Evolutionary conservation across 495 filamentous ascomycete genomes (phyloP).

Genomic region (Astrothelium macrocarpum): DNA sequence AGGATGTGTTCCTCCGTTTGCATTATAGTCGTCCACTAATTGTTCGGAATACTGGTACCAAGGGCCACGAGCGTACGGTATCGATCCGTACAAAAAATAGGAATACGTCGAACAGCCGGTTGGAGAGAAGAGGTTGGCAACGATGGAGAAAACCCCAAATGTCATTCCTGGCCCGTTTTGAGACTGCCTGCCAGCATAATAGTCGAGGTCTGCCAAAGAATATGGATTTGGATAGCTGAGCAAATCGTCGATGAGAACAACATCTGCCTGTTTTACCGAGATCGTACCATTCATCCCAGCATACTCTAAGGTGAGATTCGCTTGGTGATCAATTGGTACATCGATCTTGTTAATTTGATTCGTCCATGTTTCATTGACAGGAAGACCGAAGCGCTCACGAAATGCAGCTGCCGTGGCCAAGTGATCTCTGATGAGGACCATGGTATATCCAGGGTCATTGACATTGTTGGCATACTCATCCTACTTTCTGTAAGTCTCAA

Average conservation of each 20-base stretch:
- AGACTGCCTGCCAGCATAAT: constrained; percentile 57
- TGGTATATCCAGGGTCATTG: constrained; percentile 64
- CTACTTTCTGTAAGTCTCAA: constrained; percentile 19
- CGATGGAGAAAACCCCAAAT: constrained; percentile 54
- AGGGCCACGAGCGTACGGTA: constrained; percentile 46
- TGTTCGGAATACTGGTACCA: constrained; percentile 62
- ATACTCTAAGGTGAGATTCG: constrained; percentile 65
- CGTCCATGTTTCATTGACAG: constrained; percentile 34
- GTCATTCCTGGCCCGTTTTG: constrained; percentile 57
- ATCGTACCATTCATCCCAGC: constrained; percentile 52
- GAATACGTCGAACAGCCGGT: constrained; percentile 56
- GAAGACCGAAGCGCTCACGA: constrained; percentile 46
- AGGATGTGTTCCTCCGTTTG: constrained; percentile 59
- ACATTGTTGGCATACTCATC: constrained; percentile 68
- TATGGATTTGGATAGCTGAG: constrained; percentile 48
- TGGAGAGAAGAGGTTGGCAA: constrained; percentile 47
- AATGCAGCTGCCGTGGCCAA: constrained; percentile 47
- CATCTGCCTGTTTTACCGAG: constrained; percentile 56
- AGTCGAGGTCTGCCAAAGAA: constrained; percentile 49
- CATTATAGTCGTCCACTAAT: constrained; percentile 50
- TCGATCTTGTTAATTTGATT: constrained; percentile 28
- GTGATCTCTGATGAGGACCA: constrained; percentile 53
- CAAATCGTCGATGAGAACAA: constrained; percentile 51
- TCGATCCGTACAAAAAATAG: constrained; percentile 47
- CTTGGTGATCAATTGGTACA: constrained; percentile 27